Evolutionary conservation across 768 basidiomycete genomes (phyloP).

Genomic region (Pleurotus citrinopileatus): DNA sequence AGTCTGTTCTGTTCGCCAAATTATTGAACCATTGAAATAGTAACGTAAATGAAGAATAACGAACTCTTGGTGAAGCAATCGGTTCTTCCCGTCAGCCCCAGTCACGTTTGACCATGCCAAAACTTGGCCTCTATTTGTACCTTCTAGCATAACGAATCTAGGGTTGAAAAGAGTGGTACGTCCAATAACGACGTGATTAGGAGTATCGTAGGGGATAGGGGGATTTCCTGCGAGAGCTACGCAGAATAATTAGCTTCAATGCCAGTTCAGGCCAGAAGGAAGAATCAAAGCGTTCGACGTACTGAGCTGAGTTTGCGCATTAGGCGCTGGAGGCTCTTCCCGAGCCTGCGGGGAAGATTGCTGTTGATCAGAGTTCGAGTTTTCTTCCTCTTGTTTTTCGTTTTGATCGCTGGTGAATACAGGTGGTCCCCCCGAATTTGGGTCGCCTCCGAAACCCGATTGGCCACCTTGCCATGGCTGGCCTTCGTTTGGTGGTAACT

Average conservation of each 20-base stretch:
- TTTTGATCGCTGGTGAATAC: slow-evolving; percentile 1
- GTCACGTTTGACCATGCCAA: slow-evolving; percentile 34
- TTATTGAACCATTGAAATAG: not conserved
- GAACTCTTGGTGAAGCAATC: slow-evolving; percentile 38
- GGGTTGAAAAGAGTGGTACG: slow-evolving; percentile 45
- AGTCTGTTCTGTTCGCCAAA: slow-evolving; percentile 25
- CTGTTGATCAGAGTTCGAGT: not conserved
- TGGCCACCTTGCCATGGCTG: slow-evolving; percentile 3
- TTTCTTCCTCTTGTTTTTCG: not conserved
- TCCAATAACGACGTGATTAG: slow-evolving; percentile 43
- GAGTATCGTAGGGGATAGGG: slow-evolving; percentile 14
- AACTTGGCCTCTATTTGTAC: slow-evolving; percentile 39
- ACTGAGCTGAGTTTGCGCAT: not conserved
- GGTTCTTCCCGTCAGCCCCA: slow-evolving; percentile 24
- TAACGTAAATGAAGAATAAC: not conserved
- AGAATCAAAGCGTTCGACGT: not conserved
- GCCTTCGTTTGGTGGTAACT: not conserved
- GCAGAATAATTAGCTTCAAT: not conserved
- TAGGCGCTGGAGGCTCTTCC: not conserved
- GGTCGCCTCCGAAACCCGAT: not conserved
- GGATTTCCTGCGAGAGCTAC: not conserved
- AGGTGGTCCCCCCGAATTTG: not conserved
- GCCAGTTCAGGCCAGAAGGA: not conserved
- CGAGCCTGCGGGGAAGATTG: not conserved
- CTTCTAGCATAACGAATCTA: slow-evolving; percentile 39